Evolutionary conservation across 1,139 yeast species (phyloP).

Genomic region (Candida dubliniensis): DNA sequence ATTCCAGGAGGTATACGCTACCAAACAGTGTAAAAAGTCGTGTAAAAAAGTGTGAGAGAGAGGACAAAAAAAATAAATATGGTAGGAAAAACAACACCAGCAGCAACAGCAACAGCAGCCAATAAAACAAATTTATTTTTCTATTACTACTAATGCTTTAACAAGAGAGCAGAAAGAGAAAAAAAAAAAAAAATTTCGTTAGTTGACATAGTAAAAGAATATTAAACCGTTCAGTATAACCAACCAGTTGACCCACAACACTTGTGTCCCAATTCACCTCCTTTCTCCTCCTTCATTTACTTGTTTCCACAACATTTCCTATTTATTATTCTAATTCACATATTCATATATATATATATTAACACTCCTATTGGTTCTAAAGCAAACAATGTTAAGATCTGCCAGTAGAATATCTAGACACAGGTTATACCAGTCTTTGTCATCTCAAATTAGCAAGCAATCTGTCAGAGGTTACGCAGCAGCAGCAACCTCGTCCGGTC

Average conservation of each 20-base stretch:
- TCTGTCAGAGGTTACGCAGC: slow-evolving; percentile 10
- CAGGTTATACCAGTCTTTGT: not conserved
- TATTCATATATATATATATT: not conserved
- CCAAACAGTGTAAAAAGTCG: no score
- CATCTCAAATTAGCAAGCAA: slow-evolving; percentile 6
- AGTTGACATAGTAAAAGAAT: no score
- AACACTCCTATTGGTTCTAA: not conserved
- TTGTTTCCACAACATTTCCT: not conserved
- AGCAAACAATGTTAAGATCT: slow-evolving; percentile 13
- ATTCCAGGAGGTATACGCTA: no score
- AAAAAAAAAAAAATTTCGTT: not conserved
- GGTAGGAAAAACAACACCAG: no score
- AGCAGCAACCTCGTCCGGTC: slow-evolving; percentile 2
- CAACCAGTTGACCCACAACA: slow-evolving; percentile 1
- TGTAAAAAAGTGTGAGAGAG: no score
- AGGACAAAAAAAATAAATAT: no score
- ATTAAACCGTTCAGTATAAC: not conserved
- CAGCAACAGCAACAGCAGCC: slow-evolving; percentile 1
- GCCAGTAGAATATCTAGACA: slow-evolving; percentile 7
- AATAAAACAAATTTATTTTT: slow-evolving; percentile 8
- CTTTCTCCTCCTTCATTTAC: not conserved
- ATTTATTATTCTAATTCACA: no score
- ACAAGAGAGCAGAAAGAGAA: not conserved
- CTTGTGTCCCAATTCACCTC: not conserved
- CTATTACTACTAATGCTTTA: not conserved